Base-by-base conservation (phyloP, 805 yeast species). In the Novakomyces olei region DNA sequence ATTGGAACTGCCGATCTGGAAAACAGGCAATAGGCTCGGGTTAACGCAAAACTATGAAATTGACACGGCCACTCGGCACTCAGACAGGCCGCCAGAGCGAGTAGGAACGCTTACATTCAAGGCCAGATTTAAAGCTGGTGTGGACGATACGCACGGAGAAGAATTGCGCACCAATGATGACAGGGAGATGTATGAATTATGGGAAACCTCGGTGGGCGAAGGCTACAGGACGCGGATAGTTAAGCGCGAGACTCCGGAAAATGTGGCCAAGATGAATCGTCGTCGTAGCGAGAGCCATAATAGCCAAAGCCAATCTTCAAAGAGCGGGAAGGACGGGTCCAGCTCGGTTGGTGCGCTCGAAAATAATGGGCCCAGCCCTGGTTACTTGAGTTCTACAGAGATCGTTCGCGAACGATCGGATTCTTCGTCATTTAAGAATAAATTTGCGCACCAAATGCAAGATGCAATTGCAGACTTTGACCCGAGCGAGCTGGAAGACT, bases 401-500 rank as follows among this genome's bases (percentile, higher is more conserved):
- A n/a, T n/a, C n/a, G n/a, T n/a, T n/a, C n/a, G n/a, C n/a, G n/a
- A n/a, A n/a, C n/a, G n/a, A n/a, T n/a, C n/a, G n/a, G n/a, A n/a
- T n/a, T n/a, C n/a, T n/a, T n/a, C n/a, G n/a, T n/a, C n/a, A n/a
- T 47, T 72, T 79, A 34, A 74, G 58, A 46, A 72, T 69, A 14
- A 83, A 75, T 43, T 69, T 56, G 44, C 63, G 67, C 34, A 74
- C 56, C 39, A 73, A 53, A 15, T 55, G 54, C 36, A 57, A 44
- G 4, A 55, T 47, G 10, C 47, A 46, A 18, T 52, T 49, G 2
- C 68, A 60, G 19, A 65, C 49, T 27, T 52, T 46, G 33, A 61
- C 63, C 6, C 34, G 30, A 4, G 38, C 36, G n/a, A n/a, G n/a
- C n/a, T n/a, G n/a, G n/a, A n/a, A n/a, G n/a, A n/a, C n/a, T n/a